Conservation (phyloP, 345 rosid species). For the Dovyalis caffra region DNA sequence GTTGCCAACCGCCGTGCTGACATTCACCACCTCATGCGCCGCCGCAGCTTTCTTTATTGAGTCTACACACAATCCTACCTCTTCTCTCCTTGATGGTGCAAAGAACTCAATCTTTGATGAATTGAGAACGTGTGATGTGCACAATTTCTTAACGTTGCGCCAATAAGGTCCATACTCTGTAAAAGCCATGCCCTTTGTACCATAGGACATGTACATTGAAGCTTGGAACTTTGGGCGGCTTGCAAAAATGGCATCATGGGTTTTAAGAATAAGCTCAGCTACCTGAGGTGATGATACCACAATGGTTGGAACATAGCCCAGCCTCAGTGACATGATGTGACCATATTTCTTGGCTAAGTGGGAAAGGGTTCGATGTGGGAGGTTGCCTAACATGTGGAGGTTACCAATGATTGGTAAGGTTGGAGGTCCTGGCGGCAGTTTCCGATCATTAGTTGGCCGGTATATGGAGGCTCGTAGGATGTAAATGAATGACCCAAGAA, state of each 20-base stretch:
- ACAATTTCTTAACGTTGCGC: slow-evolving; percentile 28
- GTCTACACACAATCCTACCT: slow-evolving; percentile 8
- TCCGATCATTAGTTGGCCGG: not conserved
- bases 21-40: slow-evolving; percentile 10
- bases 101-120: slow-evolving; percentile 28
- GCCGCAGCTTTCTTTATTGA: not conserved
- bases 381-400: slow-evolving; percentile 16
- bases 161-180: slow-evolving; percentile 30
- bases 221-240: slow-evolving; percentile 30
- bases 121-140: slow-evolving; percentile 27
- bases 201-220: not conserved
- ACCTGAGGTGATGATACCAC: slow-evolving; percentile 45
- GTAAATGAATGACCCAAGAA: slow-evolving; percentile 1
- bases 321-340: slow-evolving; percentile 42
- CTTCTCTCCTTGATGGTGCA: slow-evolving; percentile 20
- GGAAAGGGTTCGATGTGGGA: slow-evolving; percentile 19
- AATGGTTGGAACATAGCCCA: slow-evolving; percentile 40
- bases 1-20: slow-evolving; percentile 2
- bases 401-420: slow-evolving; percentile 12
- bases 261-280: slow-evolving; percentile 26
- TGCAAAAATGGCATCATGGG: slow-evolving; percentile 10
- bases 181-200: slow-evolving; percentile 24
- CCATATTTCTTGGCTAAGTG: slow-evolving; percentile 37
- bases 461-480: not conserved
- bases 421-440: slow-evolving; percentile 17